Evolutionary conservation across 768 basidiomycete species (phyloP), one percentile per base, ranked within the genome.

Genomic region (Krasilnikovozyma curviuscula): DNA sequence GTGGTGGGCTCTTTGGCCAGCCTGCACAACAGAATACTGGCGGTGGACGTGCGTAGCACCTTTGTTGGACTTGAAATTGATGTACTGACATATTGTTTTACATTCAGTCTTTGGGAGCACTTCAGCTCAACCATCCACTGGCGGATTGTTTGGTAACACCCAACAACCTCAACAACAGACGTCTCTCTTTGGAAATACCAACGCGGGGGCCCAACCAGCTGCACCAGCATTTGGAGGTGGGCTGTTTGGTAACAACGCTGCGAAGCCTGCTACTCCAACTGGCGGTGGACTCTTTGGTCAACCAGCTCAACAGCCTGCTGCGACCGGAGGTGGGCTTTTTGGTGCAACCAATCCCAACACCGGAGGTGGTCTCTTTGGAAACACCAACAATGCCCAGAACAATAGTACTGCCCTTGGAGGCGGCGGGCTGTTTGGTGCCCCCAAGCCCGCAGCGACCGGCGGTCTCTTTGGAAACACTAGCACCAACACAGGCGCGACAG

Each of bases 201-300:
- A 14, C 21, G 10, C n/a, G 28, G 29, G 25, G 30, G 16, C 21
- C 43, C 27, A 30, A 46, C 33, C 35, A 42, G 19, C 35, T 18
- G 31, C n/a, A 44, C 5, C 46, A 47, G 29, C 37, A 29, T 21
- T 39, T 23, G 37, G 52, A 5, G 43, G 47, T 23, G 49, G 55
- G 23, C 46, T 57, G 1, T 57, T 57, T 30, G 55, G 56, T 23
- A 44, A 53, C 28, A 50, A 53, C 43, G 46, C 56, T 4, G 48
- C 51, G 2, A 47, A 49, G 18, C 44, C 49, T 6, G 47, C 47
- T 30, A 34, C 53, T 12, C 38, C 52, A n/a, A n/a, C n/a, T n/a
- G n/a, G n/a, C 16, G 53, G 55, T 3, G 55, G 52, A 32, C 49
- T 59, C 6, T 57, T 57, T 40, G 58, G 59, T 24, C 50, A 57